Evolutionary conservation across 257 asterid species (phyloP).

Genomic region (Solanum chaucha): DNA sequence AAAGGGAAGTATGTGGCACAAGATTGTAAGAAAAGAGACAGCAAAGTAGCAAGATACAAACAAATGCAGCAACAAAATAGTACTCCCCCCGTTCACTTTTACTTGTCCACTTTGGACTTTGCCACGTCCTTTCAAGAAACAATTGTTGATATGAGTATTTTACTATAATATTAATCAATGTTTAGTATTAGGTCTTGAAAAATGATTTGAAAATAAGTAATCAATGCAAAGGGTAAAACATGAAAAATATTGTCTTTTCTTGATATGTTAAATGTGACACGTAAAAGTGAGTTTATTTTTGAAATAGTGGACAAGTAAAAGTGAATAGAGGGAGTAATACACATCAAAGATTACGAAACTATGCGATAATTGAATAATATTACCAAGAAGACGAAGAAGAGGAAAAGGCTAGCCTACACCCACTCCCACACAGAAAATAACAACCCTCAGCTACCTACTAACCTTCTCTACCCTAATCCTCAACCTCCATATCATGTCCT

Average conservation of each 20-base stretch:
- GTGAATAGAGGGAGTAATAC: background rate
- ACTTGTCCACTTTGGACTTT: background rate
- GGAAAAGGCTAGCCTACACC: background rate
- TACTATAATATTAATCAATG: background rate
- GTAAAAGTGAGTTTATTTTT: too few species aligned
- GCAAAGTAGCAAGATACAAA: background rate
- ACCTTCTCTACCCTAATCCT: background rate
- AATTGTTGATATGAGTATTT: background rate
- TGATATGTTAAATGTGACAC: background rate
- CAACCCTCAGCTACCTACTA: background rate
- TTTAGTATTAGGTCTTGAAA: background rate
- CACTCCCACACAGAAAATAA: background rate
- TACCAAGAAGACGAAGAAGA: background rate
- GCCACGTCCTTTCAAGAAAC: background rate
- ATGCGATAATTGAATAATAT: background rate
- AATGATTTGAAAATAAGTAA: too few species aligned
- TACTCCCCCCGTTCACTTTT: background rate
- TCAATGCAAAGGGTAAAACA: background rate
- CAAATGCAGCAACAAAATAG: background rate
- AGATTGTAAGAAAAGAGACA: background rate
- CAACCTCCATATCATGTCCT: background rate
- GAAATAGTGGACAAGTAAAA: background rate
- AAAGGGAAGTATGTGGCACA: too few species aligned
- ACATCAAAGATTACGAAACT: background rate
- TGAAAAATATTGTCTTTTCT: background rate